These are phyloP conservation scores for Diaporthe aspalathi DNA, from an alignment of 2,329 filamentous ascomycete genomes.

Conservation along the genomic window DNA sequence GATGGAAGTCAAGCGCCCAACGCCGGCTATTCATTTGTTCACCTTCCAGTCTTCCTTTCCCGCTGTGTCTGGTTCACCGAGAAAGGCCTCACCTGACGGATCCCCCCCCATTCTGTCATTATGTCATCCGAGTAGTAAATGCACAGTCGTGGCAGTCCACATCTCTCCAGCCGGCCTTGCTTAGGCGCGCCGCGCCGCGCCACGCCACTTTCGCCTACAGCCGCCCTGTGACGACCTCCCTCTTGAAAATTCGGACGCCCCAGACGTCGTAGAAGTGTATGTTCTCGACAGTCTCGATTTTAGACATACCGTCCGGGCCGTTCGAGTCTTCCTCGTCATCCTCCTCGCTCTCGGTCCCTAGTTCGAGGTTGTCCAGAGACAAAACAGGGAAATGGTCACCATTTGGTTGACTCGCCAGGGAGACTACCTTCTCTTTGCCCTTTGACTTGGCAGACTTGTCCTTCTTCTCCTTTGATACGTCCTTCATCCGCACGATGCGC, in stretches of 20 bases:
- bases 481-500: conserved; percentile 57
- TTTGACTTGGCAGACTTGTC: conserved; percentile 47
- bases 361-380: conserved; percentile 43
- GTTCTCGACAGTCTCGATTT: conserved; percentile 53
- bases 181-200: neutral
- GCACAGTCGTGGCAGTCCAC: neutral
- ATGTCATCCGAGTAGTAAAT: conserved; percentile 4
- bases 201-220: conserved; percentile 47
- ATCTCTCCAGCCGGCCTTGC: neutral
- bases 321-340: conserved; percentile 49
- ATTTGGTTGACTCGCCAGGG: conserved; percentile 21
- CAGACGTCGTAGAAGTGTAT: conserved; percentile 57
- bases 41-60: conserved; percentile 1
- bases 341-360: conserved; percentile 48
- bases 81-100: neutral
- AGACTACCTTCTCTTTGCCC: conserved; percentile 49
- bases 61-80: neutral
- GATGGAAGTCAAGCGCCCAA: conserved; percentile 13
- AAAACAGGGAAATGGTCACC: conserved; percentile 45
- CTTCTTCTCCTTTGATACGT: conserved; percentile 47
- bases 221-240: conserved; percentile 61
- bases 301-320: conserved; percentile 41
- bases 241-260: conserved; percentile 68
- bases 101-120: neutral
- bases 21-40: conserved; percentile 31